Conservation (phyloP, 352 stramenopile genomes). For the Phytophthora chlamydospora region DNA sequence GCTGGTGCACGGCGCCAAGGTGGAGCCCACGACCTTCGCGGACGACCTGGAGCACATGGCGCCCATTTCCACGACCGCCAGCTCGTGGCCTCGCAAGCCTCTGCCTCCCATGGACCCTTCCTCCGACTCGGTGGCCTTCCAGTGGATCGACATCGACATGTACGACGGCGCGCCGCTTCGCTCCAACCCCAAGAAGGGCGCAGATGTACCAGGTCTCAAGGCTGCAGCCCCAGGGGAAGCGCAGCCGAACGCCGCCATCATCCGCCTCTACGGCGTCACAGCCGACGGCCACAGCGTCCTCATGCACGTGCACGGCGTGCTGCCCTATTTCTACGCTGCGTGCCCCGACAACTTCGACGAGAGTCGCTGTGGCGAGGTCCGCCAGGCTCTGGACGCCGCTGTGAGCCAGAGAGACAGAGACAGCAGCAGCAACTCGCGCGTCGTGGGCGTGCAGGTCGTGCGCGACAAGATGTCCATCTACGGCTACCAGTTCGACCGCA, state of each 20-base stretch:
- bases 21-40: conserved; percentile 45
- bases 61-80: conserved; percentile 66
- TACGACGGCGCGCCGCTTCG: conserved; percentile 90
- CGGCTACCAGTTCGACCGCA: conserved; percentile 83
- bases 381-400: conserved; percentile 61
- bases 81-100: conserved; percentile 62
- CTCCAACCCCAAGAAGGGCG: conserved; percentile 85
- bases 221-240: conserved; percentile 79
- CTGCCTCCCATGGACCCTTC: conserved; percentile 44
- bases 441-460: conserved; percentile 79
- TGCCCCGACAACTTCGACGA: conserved; percentile 80
- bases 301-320: conserved; percentile 97
- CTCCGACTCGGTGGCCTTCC: conserved; percentile 72
- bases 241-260: conserved; percentile 90
- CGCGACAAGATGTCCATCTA: conserved; percentile 87
- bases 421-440: conserved; percentile 45
- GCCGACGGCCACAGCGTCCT: conserved; percentile 95
- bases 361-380: conserved; percentile 72
- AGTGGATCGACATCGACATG: conserved; percentile 99
- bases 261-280: conserved; percentile 97
- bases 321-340: conserved; percentile 97
- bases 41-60: conserved; percentile 68
- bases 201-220: conserved; percentile 71
- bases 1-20: conserved; percentile 32
- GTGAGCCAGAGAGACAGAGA: conserved; percentile 64